Percentiles rank a stretch among this genome's conserved stretches.
Evolutionary conservation across 2,329 filamentous ascomycete species (phyloP).

Genomic region (Pseudodiploospora longispora): DNA sequence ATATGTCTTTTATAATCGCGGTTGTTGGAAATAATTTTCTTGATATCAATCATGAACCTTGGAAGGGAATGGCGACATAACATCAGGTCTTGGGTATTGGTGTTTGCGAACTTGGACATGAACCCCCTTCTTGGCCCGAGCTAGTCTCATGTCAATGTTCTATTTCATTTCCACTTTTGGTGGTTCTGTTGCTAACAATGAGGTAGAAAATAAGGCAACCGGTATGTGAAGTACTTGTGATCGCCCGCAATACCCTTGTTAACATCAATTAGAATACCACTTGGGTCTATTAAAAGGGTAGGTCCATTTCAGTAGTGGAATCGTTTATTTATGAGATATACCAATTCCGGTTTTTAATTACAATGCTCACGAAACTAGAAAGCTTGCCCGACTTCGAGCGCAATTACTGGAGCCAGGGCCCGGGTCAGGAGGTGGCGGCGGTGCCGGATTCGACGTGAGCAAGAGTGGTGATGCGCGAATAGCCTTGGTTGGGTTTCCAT

Average conservation of each 20-base stretch:
- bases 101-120: too few species aligned
- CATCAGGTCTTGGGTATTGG: too few species aligned
- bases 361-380: constrained; percentile 45
- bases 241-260: constrained; percentile 4
- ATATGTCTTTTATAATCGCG: too few species aligned
- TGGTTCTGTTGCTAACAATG: constrained; percentile 18
- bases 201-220: constrained; percentile 92
- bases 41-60: too few species aligned
- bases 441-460: constrained; percentile 84
- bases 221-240: constrained; percentile 48
- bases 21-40: too few species aligned
- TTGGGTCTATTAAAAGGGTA: constrained; percentile 95
- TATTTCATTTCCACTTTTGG: not conserved
- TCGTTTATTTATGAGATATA: not conserved
- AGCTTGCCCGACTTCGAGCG: constrained; percentile 87
- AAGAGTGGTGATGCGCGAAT: constrained; percentile 96
- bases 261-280: constrained; percentile 71
- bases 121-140: too few species aligned
- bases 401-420: constrained; percentile 86
- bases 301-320: constrained; percentile 13
- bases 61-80: too few species aligned
- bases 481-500: constrained; percentile 95
- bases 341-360: not conserved
- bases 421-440: constrained; percentile 68
- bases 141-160: not conserved